Conservation (phyloP, 2,329 filamentous ascomycete species). For the Nannizziopsis arthrosporioides region DNA sequence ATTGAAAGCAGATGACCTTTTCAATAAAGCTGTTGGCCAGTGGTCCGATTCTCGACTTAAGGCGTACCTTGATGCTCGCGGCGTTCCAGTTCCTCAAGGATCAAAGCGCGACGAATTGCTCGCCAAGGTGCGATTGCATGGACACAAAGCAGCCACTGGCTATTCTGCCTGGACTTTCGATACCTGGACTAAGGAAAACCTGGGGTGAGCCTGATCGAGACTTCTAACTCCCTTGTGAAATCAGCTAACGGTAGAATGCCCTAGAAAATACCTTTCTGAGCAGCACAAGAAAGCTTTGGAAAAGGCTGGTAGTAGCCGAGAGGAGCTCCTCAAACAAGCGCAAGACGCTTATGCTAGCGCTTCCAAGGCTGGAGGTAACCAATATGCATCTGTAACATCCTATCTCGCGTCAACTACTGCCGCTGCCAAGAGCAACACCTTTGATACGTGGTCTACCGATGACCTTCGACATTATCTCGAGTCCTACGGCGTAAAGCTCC, state of each 20-base stretch:
- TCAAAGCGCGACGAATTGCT: constrained; percentile 62
- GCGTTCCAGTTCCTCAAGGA: constrained; percentile 60
- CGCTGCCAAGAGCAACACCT: constrained; percentile 52
- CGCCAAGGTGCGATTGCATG: constrained; percentile 60
- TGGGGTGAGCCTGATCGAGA: constrained; percentile 39
- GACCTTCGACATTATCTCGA: constrained; percentile 72
- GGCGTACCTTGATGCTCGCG: constrained; percentile 64
- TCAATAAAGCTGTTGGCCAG: constrained; percentile 47
- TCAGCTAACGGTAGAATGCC: constrained; percentile 28
- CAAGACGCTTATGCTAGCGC: constrained; percentile 38
- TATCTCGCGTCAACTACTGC: constrained; percentile 57
- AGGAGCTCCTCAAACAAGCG: constrained; percentile 55
- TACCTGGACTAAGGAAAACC: constrained; percentile 59
- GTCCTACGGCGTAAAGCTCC: constrained; percentile 59
- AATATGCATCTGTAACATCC: constrained; percentile 55
- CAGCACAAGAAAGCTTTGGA: constrained; percentile 45
- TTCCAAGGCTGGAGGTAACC: constrained; percentile 36
- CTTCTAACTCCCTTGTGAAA: no score
- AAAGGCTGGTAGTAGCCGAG: constrained; percentile 54
- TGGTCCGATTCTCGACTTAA: constrained; percentile 73
- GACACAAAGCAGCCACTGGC: constrained; percentile 56
- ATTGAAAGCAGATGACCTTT: constrained; percentile 53
- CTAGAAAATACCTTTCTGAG: constrained; percentile 39
- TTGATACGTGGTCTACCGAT: constrained; percentile 59
- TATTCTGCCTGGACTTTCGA: constrained; percentile 70